phyloP scores from a whole-genome alignment of 495 filamentous ascomycete genomes.

The Bathelium albidoporum region DNA sequence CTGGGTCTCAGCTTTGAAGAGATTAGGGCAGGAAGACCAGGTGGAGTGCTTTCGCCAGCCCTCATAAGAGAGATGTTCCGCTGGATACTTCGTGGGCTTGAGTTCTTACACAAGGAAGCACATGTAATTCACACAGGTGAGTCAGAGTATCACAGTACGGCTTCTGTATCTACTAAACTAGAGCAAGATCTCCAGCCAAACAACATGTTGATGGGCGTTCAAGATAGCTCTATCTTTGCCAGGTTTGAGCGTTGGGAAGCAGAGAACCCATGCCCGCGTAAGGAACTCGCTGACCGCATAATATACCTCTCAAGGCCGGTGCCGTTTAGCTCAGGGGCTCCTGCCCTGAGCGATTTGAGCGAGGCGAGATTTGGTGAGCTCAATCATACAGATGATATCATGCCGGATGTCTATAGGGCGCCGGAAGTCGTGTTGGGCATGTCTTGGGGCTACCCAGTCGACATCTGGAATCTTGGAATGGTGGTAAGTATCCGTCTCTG shows the following conservation, averaged over 20 bases:
- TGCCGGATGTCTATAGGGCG: conserved; percentile 34
- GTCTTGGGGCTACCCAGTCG: conserved; percentile 10
- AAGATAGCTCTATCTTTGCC: conserved; percentile 9
- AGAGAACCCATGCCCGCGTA: conserved; percentile 25
- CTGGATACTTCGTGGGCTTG: conserved; percentile 29
- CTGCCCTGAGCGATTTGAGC: conserved; percentile 40
- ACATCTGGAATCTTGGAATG: conserved; percentile 13
- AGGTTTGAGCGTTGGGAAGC: conserved; percentile 17
- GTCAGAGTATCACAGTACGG: too few relatives aligned
- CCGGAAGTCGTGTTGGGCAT: conserved; percentile 17
- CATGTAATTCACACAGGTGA: not conserved
- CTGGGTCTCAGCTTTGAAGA: conserved; percentile 29
- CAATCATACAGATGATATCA: conserved; percentile 29
- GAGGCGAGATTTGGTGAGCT: not conserved
- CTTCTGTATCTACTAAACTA: too few relatives aligned
- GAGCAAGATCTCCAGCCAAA: conserved; percentile 24
- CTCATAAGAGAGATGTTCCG: conserved; percentile 3
- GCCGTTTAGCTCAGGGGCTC: conserved; percentile 18
- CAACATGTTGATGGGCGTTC: conserved; percentile 28
- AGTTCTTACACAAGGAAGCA: conserved; percentile 36
- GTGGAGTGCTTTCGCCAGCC: not conserved
- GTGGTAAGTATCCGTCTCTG: not conserved
- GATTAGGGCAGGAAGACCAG: not conserved
- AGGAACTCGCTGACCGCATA: conserved; percentile 18
- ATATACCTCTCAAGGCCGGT: conserved; percentile 25